Percentiles rank a stretch among this genome's conserved stretches.
phyloP scores from a whole-genome alignment of 257 asterid species.

The Nicotiana sylvestris region DNA sequence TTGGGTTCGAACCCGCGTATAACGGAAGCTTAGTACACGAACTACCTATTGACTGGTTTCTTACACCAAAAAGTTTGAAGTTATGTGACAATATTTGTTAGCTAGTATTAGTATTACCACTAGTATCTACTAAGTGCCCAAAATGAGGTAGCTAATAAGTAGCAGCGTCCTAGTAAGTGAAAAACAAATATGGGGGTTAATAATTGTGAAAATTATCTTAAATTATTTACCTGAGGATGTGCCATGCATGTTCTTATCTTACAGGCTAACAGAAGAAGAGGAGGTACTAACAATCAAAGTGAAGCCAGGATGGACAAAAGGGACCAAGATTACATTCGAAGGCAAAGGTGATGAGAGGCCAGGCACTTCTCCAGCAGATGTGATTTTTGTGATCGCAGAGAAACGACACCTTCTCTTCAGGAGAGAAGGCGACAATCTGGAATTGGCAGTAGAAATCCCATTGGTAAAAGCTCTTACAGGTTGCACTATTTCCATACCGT shows the following conservation, averaged over 20 bases:
- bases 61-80: no score
- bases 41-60: no score
- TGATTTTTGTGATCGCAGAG: conserved; percentile 52
- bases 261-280: conserved; percentile 49
- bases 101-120: no score
- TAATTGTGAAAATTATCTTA: no score
- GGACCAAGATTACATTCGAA: conserved; percentile 66
- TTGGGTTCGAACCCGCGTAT: no score
- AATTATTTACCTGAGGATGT: neutral
- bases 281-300: conserved; percentile 62
- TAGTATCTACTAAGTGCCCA: no score
- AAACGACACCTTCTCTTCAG: conserved; percentile 39
- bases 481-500: conserved; percentile 47
- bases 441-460: conserved; percentile 42
- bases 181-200: no score
- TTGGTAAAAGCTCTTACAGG: conserved; percentile 63
- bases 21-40: no score
- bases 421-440: conserved; percentile 60
- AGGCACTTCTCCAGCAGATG: conserved; percentile 41
- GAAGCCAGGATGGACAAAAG: conserved; percentile 70
- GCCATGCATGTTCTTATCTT: neutral
- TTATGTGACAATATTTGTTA: no score
- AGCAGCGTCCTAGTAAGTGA: no score
- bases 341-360: conserved; percentile 55
- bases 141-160: no score